These are phyloP conservation scores for Penicillium pulvis DNA, from an alignment of 495 filamentous ascomycete species.

Conservation along the genomic window DNA sequence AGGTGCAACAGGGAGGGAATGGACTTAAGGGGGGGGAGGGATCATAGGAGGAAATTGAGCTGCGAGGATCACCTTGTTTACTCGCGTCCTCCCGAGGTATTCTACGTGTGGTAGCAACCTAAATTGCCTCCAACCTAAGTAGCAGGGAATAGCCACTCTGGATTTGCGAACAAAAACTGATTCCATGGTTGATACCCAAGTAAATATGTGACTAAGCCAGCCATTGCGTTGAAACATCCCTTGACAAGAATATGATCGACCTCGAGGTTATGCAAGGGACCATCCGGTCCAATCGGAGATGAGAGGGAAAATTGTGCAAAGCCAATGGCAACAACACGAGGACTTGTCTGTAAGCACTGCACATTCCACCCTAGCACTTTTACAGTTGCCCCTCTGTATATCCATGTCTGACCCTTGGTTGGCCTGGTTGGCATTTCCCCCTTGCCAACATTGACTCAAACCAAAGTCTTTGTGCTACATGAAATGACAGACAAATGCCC, in stretches of 20 bases:
- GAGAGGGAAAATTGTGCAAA: not conserved
- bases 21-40: not conserved
- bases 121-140: not conserved
- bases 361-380: conserved; percentile 1
- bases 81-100: conserved; percentile 1
- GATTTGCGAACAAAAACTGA: not conserved
- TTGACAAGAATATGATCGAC: not conserved
- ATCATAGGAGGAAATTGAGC: not conserved
- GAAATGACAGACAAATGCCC: no score
- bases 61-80: not conserved
- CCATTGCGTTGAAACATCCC: not conserved
- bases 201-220: not conserved
- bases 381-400: not conserved
- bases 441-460: not conserved
- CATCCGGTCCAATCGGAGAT: not conserved
- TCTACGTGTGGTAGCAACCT: not conserved
- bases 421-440: not conserved
- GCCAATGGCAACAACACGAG: not conserved
- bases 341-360: not conserved
- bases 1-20: not conserved
- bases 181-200: not conserved
- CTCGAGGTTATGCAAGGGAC: not conserved
- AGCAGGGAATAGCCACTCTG: not conserved
- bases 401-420: not conserved
- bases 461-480: not conserved